Conservation (phyloP, 2,329 filamentous ascomycete genomes). For the Cercospora sp. region DNA sequence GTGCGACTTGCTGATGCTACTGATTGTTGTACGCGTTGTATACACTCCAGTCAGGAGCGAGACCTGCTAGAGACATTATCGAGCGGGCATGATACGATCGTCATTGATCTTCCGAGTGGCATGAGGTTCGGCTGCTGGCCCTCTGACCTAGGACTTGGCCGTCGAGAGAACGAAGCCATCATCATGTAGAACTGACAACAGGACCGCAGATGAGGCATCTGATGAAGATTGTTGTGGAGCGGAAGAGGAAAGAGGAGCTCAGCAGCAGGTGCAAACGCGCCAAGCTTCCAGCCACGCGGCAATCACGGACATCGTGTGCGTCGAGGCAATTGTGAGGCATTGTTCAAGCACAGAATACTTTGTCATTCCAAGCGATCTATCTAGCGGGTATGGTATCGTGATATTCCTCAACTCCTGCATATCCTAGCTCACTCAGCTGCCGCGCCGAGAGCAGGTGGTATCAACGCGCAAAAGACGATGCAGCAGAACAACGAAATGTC, state of each 20-base stretch:
- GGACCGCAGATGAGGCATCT: neutral
- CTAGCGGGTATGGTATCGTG: constrained; percentile 12
- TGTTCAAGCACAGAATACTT: neutral
- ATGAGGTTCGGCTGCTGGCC: neutral
- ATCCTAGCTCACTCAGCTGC: constrained; percentile 13
- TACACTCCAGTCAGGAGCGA: neutral
- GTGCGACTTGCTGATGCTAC: neutral
- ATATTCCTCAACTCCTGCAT: neutral
- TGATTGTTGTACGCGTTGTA: neutral
- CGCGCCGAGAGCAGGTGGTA: constrained; percentile 10
- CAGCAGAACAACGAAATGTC: neutral
- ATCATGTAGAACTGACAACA: neutral
- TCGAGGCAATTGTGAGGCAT: neutral
- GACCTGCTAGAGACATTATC: neutral
- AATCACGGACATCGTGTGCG: neutral
- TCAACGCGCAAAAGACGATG: constrained; percentile 5
- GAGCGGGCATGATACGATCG: neutral
- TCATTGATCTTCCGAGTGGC: neutral
- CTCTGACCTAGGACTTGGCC: neutral
- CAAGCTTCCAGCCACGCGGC: neutral
- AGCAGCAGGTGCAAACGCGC: neutral
- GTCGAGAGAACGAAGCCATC: neutral
- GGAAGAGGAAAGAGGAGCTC: neutral
- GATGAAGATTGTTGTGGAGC: neutral
- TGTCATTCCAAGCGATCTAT: constrained; percentile 9